Percentiles rank a stretch among this genome's conserved stretches.
Evolutionary conservation across 1,284 basidiomycete genomes (phyloP).

Genomic region (Porodaedalea pini): DNA sequence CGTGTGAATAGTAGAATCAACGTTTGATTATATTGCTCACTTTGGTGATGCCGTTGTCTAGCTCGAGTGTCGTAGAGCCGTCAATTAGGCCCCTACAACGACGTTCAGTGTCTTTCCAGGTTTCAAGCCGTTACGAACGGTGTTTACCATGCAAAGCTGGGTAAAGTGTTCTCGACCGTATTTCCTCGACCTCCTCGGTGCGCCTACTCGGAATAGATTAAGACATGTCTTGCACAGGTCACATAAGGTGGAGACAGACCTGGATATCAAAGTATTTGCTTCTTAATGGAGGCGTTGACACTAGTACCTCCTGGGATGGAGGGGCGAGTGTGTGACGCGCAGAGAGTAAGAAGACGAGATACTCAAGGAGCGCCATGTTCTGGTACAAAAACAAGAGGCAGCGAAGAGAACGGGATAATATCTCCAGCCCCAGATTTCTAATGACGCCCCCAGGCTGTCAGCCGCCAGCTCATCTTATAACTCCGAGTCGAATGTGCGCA

Average conservation of each 20-base stretch:
- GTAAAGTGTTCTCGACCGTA: slow-evolving; percentile 64
- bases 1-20: too few species aligned
- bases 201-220: slow-evolving; percentile 41
- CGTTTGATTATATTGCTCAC: slow-evolving; percentile 31
- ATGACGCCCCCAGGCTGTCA: too few species aligned
- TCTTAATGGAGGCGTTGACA: neutral
- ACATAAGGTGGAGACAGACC: slow-evolving; percentile 5
- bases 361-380: slow-evolving; percentile 6
- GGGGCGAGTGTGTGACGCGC: slow-evolving; percentile 4
- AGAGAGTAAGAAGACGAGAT: slow-evolving; percentile 4
- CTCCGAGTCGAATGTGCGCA: slow-evolving; percentile 8
- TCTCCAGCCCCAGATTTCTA: too few species aligned
- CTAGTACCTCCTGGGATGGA: slow-evolving; percentile 4
- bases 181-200: slow-evolving; percentile 77
- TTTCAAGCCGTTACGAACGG: neutral
- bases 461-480: too few species aligned
- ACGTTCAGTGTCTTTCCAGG: neutral
- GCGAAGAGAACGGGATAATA: neutral
- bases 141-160: slow-evolving; percentile 68
- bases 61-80: slow-evolving; percentile 70
- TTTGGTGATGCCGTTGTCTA: slow-evolving; percentile 75
- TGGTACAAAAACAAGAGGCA: neutral
- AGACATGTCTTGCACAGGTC: neutral
- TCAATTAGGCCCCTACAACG: slow-evolving; percentile 60
- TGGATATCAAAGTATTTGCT: slow-evolving; percentile 22